phyloP scores from a whole-genome alignment of 2,329 filamentous ascomycete genomes.

The Calonectria fujianensis region DNA sequence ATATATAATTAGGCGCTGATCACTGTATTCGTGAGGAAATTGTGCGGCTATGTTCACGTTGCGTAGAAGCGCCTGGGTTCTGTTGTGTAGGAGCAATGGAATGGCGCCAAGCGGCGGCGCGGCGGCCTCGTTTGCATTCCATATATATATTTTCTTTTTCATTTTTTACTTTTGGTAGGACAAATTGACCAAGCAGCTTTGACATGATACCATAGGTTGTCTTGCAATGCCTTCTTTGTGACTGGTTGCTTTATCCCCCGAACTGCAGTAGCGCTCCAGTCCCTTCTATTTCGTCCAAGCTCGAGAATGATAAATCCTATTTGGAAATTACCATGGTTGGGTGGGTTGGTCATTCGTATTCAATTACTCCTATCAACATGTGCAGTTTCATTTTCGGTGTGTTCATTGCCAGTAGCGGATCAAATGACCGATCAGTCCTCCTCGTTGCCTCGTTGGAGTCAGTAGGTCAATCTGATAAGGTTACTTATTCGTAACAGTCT shows the following conservation, averaged over 20 bases:
- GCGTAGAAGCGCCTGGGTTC: background rate
- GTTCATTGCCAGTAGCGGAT: background rate
- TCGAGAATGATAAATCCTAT: background rate
- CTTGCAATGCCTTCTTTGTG: background rate
- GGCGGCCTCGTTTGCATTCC: background rate
- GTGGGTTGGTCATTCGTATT: background rate
- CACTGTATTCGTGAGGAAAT: background rate
- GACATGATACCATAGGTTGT: background rate
- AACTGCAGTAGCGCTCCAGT: background rate
- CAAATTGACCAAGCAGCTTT: background rate
- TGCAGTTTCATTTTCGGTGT: background rate
- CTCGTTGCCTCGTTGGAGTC: background rate
- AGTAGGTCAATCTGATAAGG: background rate
- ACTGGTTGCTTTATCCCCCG: background rate
- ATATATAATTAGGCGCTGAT: conserved; percentile 3
- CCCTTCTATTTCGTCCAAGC: background rate
- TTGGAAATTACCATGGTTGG: background rate
- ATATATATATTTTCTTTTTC: background rate
- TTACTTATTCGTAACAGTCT: background rate
- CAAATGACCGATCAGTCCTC: background rate
- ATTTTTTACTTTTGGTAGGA: background rate
- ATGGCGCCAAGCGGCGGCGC: background rate
- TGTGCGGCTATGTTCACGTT: background rate
- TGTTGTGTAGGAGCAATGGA: background rate
- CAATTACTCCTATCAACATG: background rate